These are phyloP conservation scores for Marvania coccoides DNA, from an alignment of 139 green algal genomes.

Conservation along the genomic window DNA sequence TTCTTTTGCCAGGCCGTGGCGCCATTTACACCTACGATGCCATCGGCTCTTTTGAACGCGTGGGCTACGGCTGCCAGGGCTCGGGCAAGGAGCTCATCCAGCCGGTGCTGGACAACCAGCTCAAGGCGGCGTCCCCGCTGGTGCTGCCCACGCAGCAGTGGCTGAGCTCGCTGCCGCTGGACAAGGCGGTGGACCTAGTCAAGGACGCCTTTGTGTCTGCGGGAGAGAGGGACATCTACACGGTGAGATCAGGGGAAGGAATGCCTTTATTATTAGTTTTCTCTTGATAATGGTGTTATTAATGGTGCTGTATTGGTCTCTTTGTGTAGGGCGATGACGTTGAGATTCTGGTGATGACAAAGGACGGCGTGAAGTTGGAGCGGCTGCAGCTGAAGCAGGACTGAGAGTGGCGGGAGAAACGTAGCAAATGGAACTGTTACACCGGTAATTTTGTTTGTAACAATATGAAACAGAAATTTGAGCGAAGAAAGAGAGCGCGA, in stretches of 20 bases:
- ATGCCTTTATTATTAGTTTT: constrained; percentile 8
- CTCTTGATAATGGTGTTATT: not conserved
- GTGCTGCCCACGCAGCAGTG: constrained; percentile 68
- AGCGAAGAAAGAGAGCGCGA: too few relatives aligned
- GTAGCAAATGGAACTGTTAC: too few relatives aligned
- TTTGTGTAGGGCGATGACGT: constrained; percentile 81
- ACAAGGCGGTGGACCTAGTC: constrained; percentile 89
- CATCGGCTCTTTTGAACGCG: constrained; percentile 89
- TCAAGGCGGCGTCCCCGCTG: constrained; percentile 84
- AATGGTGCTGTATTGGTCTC: not conserved
- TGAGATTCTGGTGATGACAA: constrained; percentile 94
- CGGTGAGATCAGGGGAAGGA: constrained; percentile 35
- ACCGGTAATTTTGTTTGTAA: too few relatives aligned
- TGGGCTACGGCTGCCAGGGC: constrained; percentile 79
- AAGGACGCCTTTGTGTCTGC: constrained; percentile 94
- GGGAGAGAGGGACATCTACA: constrained; percentile 98
- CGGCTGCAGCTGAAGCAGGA: constrained; percentile 85
- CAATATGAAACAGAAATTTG: too few relatives aligned
- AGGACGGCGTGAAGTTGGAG: constrained; percentile 68
- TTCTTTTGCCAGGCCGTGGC: constrained; percentile 60
- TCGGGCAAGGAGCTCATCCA: constrained; percentile 93
- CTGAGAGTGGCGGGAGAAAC: too few relatives aligned
- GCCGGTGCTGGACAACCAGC: constrained; percentile 98
- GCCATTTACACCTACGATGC: constrained; percentile 98
- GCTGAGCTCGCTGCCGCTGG: constrained; percentile 57